phyloP scores from a whole-genome alignment of 169 alveolate species.

The Cryptosporidium sp. region DNA sequence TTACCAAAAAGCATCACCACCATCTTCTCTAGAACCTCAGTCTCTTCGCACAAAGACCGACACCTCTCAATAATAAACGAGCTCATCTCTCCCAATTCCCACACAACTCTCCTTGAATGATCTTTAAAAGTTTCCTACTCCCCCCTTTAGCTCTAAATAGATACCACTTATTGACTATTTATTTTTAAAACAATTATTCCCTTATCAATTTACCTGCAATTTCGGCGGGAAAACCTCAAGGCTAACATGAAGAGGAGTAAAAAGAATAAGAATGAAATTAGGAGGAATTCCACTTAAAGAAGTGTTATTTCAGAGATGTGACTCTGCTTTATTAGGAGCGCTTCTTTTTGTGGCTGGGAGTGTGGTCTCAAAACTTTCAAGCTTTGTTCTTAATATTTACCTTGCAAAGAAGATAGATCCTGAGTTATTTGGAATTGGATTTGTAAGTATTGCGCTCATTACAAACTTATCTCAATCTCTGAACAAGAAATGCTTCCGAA shows the following conservation, averaged over 20 bases:
- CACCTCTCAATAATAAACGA: constrained; percentile 79
- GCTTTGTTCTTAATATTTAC: constrained; percentile 37
- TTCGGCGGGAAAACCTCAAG: background rate
- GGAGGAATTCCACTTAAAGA: background rate
- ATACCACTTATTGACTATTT: background rate
- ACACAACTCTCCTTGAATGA: background rate
- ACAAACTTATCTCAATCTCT: constrained; percentile 50
- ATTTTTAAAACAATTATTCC: background rate
- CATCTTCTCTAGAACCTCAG: constrained; percentile 78
- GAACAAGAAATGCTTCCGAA: constrained; percentile 48
- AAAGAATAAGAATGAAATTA: background rate
- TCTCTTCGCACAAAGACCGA: constrained; percentile 79
- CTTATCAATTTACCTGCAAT: background rate
- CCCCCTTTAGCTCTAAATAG: background rate
- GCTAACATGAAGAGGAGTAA: constrained; percentile 1
- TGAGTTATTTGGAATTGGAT: constrained; percentile 54
- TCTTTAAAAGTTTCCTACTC: background rate
- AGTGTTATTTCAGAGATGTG: background rate
- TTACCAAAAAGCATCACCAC: constrained; percentile 77
- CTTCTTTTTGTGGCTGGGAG: constrained; percentile 21
- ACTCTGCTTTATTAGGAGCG: constrained; percentile 51
- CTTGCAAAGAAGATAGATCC: constrained; percentile 51
- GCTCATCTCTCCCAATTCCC: constrained; percentile 62
- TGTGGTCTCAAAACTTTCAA: constrained; percentile 26
- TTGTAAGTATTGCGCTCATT: constrained; percentile 49